Percentiles rank a stretch among this genome's conserved stretches.
These are phyloP conservation scores for Rhinocladiella similis DNA, from an alignment of 2,329 filamentous ascomycete species.

Conservation along the genomic window DNA sequence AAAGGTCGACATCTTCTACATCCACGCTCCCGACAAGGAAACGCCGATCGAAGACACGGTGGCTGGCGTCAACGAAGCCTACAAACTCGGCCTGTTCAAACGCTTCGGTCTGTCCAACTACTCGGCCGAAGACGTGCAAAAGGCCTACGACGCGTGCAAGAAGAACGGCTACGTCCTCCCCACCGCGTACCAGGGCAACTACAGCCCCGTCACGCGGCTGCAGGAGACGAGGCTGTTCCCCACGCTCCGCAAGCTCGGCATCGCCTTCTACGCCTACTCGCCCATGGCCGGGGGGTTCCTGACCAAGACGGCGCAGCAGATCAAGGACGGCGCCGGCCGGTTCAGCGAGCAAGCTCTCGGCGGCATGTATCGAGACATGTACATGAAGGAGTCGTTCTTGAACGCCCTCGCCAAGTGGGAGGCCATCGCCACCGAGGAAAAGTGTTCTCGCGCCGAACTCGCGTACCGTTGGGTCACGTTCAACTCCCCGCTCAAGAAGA, in stretches of 20 bases:
- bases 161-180: slow-evolving; percentile 38
- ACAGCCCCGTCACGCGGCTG: slow-evolving; percentile 39
- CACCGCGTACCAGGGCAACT: slow-evolving; percentile 43
- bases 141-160: slow-evolving; percentile 37
- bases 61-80: slow-evolving; percentile 35
- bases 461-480: slow-evolving; percentile 38
- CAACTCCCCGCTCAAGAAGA: slow-evolving; percentile 33
- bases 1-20: slow-evolving; percentile 40
- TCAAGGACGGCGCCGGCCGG: slow-evolving; percentile 33
- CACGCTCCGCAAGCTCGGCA: slow-evolving; percentile 36
- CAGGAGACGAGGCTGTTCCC: slow-evolving; percentile 40
- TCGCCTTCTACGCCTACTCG: slow-evolving; percentile 33
- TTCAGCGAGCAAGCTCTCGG: slow-evolving; percentile 32
- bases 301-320: slow-evolving; percentile 35
- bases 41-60: slow-evolving; percentile 41
- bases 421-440: slow-evolving; percentile 27
- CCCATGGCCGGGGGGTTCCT: slow-evolving; percentile 39
- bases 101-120: slow-evolving; percentile 43
- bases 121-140: slow-evolving; percentile 32
- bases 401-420: slow-evolving; percentile 36
- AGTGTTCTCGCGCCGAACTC: slow-evolving; percentile 36
- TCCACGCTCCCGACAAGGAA: slow-evolving; percentile 36
- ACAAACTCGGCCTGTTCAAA: slow-evolving; percentile 35
- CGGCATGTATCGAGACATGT: slow-evolving; percentile 28
- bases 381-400: slow-evolving; percentile 32